Base-by-base conservation (phyloP, 2,329 filamentous ascomycete species). In the Penicillium vulpinum region DNA sequence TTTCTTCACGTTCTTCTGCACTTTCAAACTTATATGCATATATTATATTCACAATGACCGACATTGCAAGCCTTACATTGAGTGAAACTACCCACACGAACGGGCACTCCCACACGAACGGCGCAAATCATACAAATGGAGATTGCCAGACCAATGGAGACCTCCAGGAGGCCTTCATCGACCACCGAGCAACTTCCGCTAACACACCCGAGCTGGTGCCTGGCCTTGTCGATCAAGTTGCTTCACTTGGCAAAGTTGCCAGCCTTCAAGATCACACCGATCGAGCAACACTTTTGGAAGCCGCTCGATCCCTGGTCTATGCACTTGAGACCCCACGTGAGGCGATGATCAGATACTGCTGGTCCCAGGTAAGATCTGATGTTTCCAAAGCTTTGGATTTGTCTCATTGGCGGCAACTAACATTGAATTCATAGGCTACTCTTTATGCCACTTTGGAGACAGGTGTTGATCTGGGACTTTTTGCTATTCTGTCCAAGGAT, bases 401-500 rank as follows among this genome's bases (percentile, higher is more conserved):
- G 13, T 33, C 5, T 22, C 18, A 3, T 33, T 22, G 18, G 2
- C 8, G 28, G 44, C 2, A 22, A 33, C 9, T 46, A 33, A 46
- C 24, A 11, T 46, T 33, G 18, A 2, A 18, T 33, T 13, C 15
- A 22, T 46, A 46, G 31, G 8, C 43, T 40, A 29, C 40, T 26
- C 21, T 43, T 15, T 69, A 62, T 46, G 67, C 68, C 9, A 62
- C 64, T 0, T 29, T 69, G 7, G 66, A 70, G 36, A 62, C 60
- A 11, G 62, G 57, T 10, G 61, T 67, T 22, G 59, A 68, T 22
- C 51, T 69, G 5, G 66, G 61, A 5, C 31, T 70, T 15, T 70
- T 70, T 39, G 40, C 52, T 13, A 46, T 58, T 2, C 38, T 70
- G 8, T 62, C 67, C 3, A 50, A 62, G 31, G 61, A 66, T 44